Evolutionary conservation across 2,329 filamentous ascomycete genomes (phyloP).

Genomic region (Venturia effusa): DNA sequence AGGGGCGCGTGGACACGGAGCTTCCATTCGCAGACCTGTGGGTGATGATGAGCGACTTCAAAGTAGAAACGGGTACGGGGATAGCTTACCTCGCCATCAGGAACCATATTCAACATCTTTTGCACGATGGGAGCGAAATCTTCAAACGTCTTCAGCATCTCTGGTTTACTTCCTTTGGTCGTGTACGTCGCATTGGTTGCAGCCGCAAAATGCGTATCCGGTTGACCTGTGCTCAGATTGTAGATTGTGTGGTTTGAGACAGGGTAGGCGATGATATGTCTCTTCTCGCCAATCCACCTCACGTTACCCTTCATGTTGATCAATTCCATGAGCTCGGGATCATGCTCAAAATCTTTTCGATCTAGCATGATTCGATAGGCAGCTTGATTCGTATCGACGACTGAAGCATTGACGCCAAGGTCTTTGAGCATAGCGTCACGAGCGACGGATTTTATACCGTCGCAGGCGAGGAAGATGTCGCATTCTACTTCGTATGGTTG

Average conservation of each 20-base stretch:
- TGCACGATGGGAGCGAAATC: conserved; percentile 53
- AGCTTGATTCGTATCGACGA: conserved; percentile 62
- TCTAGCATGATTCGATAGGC: conserved; percentile 71
- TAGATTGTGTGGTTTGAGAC: conserved; percentile 57
- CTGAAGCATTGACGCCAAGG: conserved; percentile 41
- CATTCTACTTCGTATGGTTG: conserved; percentile 39
- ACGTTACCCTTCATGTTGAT: conserved; percentile 57
- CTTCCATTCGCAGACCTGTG: conserved; percentile 53
- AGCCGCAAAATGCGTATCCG: conserved; percentile 48
- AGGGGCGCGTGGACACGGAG: conserved; percentile 51
- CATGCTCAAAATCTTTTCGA: conserved; percentile 53
- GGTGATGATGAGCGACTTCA: neutral
- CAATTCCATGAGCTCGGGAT: conserved; percentile 57
- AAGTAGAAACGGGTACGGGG: neutral
- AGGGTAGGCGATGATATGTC: conserved; percentile 71
- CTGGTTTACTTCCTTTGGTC: conserved; percentile 47
- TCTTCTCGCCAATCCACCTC: conserved; percentile 64
- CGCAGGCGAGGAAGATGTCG: conserved; percentile 35
- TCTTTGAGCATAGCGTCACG: conserved; percentile 43
- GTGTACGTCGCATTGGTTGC: conserved; percentile 52
- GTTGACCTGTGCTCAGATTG: conserved; percentile 54
- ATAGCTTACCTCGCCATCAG: conserved; percentile 42
- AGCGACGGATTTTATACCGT: conserved; percentile 39
- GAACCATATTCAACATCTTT: conserved; percentile 49
- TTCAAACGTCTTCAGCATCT: conserved; percentile 48